Base-by-base conservation (phyloP, 1,284 basidiomycete genomes). In the Stygiomarasmius scandens region DNA sequence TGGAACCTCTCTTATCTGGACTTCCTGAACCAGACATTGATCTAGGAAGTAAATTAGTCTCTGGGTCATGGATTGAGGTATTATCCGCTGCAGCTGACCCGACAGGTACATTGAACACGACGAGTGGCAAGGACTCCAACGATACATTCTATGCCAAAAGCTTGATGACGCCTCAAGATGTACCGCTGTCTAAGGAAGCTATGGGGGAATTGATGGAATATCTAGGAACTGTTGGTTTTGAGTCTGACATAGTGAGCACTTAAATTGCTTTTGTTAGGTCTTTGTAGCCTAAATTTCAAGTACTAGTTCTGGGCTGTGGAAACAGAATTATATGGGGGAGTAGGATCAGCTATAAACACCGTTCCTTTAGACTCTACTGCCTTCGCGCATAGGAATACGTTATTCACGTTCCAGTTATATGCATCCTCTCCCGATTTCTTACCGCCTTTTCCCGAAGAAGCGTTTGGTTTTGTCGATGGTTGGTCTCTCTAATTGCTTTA, bases 81-180 rank as follows among this genome's bases (percentile, higher is more conserved):
- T 32, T 65, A 2, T 32, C 38, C 14, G 59, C 57, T 8, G 49
- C 29, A 1, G 62, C 58, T 32, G 58, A 34, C 41, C 38, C 38
- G 11, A 41, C 38, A 9, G 58, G 61, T 1, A 43, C 54, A 4
- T 45, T 71, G 43, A 69, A 77, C 57, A 77, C 76, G 2, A 70
- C 57, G 34, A 59, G 54, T 12, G 66, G 72, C 1, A 74, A 76
- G 24, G 50, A 52, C 19, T 54, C 41, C 1, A 61, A 62, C 16
- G 76, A 79, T 63, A 79, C 77, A 0, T 81, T 81, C 66, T 82
- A 80, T 60, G 77, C 74, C 0, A 81, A 81, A 61, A 77, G 73
- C 4, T 58, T 79, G 20, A 74, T 77, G 71, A 75, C 74, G 0
- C 76, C 75, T 2, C 57, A 71, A 45, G 66, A 61, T 3, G 66